A percentile compares a stretch with the other conserved stretches of the same genome.
Conservation (phyloP, 768 basidiomycete genomes). For the Cystofilobasidium capitatum region DNA sequence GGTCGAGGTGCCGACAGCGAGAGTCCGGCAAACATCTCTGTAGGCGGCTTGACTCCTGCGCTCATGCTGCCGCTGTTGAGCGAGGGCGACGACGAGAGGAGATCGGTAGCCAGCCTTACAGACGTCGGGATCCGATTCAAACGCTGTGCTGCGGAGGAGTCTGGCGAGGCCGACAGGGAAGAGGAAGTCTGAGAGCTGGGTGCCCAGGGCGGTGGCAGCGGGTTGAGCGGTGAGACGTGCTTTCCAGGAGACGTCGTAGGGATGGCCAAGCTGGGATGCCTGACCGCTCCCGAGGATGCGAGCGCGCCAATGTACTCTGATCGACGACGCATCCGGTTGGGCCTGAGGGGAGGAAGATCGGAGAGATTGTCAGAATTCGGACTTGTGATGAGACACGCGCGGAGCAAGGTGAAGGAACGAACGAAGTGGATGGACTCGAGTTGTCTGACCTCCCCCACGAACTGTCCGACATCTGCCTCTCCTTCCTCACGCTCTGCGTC, state of each 20-base stretch:
- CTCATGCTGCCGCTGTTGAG: not conserved
- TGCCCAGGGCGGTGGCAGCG: slow-evolving; percentile 23
- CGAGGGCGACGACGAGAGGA: slow-evolving; percentile 31
- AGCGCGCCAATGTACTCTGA: slow-evolving; percentile 16
- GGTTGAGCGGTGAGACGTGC: slow-evolving; percentile 25
- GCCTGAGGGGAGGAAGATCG: slow-evolving; percentile 3
- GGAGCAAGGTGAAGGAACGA: not conserved
- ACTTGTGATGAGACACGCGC: not conserved
- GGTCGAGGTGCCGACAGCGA: not conserved
- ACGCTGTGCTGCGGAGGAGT: slow-evolving; percentile 33
- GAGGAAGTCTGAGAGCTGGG: slow-evolving; percentile 5
- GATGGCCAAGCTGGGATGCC: slow-evolving; percentile 7
- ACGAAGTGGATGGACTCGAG: slow-evolving; percentile 16
- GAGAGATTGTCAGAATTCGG: not conserved
- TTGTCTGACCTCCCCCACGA: not conserved
- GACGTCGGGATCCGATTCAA: slow-evolving; percentile 43
- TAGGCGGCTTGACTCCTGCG: not conserved
- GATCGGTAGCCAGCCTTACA: slow-evolving; percentile 42
- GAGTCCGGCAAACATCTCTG: slow-evolving; percentile 17
- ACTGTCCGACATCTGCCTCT: slow-evolving; percentile 18
- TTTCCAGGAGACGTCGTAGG: slow-evolving; percentile 6
- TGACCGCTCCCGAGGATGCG: not conserved
- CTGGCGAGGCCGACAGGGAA: slow-evolving; percentile 7
- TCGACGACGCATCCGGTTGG: slow-evolving; percentile 19
- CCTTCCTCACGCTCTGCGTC: slow-evolving; percentile 2